phyloP scores from a whole-genome alignment of 139 green algal genomes.

The Chlamydomonas incerta region DNA sequence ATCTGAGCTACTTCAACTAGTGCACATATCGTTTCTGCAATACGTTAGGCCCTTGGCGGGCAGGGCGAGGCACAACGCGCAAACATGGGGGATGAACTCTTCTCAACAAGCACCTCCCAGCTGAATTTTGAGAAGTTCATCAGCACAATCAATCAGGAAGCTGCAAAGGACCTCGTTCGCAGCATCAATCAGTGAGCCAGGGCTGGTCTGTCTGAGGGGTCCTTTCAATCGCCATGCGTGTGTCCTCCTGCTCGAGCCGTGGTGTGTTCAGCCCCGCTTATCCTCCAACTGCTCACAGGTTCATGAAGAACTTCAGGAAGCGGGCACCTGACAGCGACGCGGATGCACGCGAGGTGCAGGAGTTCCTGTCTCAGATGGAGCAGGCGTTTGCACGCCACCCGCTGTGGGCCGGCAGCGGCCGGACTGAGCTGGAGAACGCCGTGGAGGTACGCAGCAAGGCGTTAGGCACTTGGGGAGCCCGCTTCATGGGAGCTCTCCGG shows the following conservation, averaged over 20 bases:
- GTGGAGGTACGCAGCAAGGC: slow-evolving; percentile 68
- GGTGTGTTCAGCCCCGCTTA: too few relatives aligned
- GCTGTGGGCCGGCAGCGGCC: slow-evolving; percentile 77
- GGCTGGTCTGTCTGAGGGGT: neutral
- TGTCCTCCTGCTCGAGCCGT: too few relatives aligned
- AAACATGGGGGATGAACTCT: slow-evolving; percentile 12
- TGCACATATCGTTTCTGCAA: too few relatives aligned
- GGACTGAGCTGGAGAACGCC: slow-evolving; percentile 78
- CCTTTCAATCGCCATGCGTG: slow-evolving; percentile 47
- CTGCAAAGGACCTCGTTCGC: slow-evolving; percentile 85
- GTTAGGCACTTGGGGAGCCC: neutral
- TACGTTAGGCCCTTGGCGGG: too few relatives aligned
- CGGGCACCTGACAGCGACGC: slow-evolving; percentile 37
- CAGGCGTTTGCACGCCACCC: slow-evolving; percentile 81
- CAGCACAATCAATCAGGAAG: slow-evolving; percentile 65
- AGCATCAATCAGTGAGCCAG: slow-evolving; percentile 84
- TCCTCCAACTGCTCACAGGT: too few relatives aligned
- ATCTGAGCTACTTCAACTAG: too few relatives aligned
- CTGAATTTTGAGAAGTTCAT: slow-evolving; percentile 37
- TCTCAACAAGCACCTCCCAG: slow-evolving; percentile 14
- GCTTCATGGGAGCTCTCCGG: neutral
- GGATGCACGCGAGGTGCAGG: slow-evolving; percentile 70
- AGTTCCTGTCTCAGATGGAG: slow-evolving; percentile 88
- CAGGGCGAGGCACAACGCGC: too few relatives aligned
- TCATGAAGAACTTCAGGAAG: slow-evolving; percentile 67